Evolutionary conservation across 2,329 filamentous ascomycete species (phyloP).

Genomic region (Phialophora expanda): DNA sequence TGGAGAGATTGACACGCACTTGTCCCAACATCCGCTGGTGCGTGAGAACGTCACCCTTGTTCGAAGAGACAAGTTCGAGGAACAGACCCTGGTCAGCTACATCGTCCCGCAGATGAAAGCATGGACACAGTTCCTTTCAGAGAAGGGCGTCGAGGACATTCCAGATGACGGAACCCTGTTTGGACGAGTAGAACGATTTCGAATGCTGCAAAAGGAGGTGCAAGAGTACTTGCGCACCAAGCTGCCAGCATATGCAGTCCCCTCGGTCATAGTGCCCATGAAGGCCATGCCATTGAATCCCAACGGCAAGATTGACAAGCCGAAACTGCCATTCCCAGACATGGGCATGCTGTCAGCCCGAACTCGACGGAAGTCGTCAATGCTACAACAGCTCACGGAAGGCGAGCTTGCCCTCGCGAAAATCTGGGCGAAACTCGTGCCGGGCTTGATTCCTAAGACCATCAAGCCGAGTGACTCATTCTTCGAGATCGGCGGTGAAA

Average conservation of each 20-base stretch:
- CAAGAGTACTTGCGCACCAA: constrained; percentile 73
- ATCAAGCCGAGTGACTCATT: constrained; percentile 69
- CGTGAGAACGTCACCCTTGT: constrained; percentile 86
- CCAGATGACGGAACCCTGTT: constrained; percentile 61
- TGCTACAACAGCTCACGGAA: constrained; percentile 48
- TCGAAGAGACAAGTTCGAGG: constrained; percentile 80
- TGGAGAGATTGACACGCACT: constrained; percentile 85
- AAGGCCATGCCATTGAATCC: constrained; percentile 74
- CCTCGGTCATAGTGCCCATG: constrained; percentile 74
- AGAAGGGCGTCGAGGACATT: constrained; percentile 60
- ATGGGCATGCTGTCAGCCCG: constrained; percentile 66
- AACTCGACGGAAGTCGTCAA: constrained; percentile 56
- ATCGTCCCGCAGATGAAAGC: constrained; percentile 79
- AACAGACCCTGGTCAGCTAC: constrained; percentile 85
- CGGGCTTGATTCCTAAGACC: constrained; percentile 69
- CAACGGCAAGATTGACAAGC: constrained; percentile 84
- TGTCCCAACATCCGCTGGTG: constrained; percentile 75
- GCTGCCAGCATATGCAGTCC: constrained; percentile 76
- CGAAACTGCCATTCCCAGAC: constrained; percentile 80
- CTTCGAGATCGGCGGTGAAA: constrained; percentile 81
- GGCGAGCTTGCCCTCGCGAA: constrained; percentile 71
- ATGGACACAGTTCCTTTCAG: constrained; percentile 72
- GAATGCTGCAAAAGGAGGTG: constrained; percentile 63
- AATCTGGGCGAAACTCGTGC: constrained; percentile 75
- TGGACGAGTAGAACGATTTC: constrained; percentile 64